phyloP scores from a whole-genome alignment of 257 asterid species.

The Solanum pinnatisectum region DNA sequence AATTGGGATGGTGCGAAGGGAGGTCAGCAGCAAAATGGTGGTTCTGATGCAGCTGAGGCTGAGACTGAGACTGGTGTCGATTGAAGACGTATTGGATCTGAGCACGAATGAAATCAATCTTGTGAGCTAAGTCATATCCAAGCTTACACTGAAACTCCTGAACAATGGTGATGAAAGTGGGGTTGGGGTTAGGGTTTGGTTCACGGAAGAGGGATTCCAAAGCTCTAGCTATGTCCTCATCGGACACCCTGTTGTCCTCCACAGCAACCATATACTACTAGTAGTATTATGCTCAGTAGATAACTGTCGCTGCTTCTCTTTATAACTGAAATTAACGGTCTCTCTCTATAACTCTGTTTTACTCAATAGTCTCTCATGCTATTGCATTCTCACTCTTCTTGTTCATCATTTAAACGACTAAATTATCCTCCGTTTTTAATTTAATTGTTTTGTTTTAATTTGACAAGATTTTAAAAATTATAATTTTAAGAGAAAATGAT shows the following conservation, averaged over 20 bases:
- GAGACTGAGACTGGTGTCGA: slow-evolving; percentile 13
- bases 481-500: too few relatives aligned
- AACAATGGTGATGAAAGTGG: slow-evolving; percentile 47
- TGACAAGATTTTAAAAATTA: too few relatives aligned
- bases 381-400: too few relatives aligned
- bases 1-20: slow-evolving; percentile 1
- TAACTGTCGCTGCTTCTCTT: too few relatives aligned
- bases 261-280: not conserved
- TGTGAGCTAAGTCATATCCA: slow-evolving; percentile 32
- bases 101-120: slow-evolving; percentile 48
- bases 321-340: too few relatives aligned
- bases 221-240: slow-evolving; percentile 58
- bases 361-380: too few relatives aligned
- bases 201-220: slow-evolving; percentile 45
- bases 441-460: too few relatives aligned
- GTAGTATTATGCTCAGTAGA: too few relatives aligned
- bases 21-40: slow-evolving; percentile 17
- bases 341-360: too few relatives aligned
- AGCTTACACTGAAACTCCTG: slow-evolving; percentile 52
- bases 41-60: slow-evolving; percentile 2
- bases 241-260: slow-evolving; percentile 35
- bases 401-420: too few relatives aligned
- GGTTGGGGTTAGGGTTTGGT: slow-evolving; percentile 13
- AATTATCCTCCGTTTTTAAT: too few relatives aligned
- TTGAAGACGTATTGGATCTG: slow-evolving; percentile 53